Evolutionary conservation across 176 grass and related monocot species (phyloP), one percentile per base, ranked within the genome.

Genomic region (Leersia perrieri): DNA sequence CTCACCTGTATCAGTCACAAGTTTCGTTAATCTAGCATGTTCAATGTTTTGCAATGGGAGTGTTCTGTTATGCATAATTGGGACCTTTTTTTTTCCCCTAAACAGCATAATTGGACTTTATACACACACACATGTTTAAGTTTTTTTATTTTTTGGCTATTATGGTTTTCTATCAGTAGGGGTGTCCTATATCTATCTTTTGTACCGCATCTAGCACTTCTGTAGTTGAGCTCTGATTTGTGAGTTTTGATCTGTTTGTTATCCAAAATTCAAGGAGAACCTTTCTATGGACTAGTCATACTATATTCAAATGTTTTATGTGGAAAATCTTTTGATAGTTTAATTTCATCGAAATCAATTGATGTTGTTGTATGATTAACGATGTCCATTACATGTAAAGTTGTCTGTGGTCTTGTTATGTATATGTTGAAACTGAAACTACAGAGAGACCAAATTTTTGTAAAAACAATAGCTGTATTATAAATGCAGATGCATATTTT

Each of bases 361-460:
- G 42, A 28, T 64, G 42, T 0, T 30, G 60, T 66, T 66, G 23
- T 30, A 57, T 51, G 42, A 28, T 7, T 61, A 40, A 28, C 11
- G 32, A 34, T 65, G 9, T 53, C 23, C 25, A 49, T 3, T 13
- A 11, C 47, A 80, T 81, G 49, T 51, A 30, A 75, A 61, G 8
- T 68, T 66, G 25, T 18, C 38, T 42, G 18, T 78, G 49, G 22
- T 11, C 25, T 25, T n/a, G 26, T 35, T 60, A 33, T 9, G 78
- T 78, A 13, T 67, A 44, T 73, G 35, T 15, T 55, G 83, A 76
- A 73, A 44, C 16, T 55, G 83, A 76, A 73, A 44, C 16, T 76
- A 72, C 34, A 53, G 22, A 76, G 6, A 29, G 63, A 72, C 40
- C 68, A 76, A 76, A 38, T 64, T 85, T 64, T 32, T 64, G 32